Conservation (phyloP, 495 filamentous ascomycete species). For the Mycothermus thermophilus region DNA sequence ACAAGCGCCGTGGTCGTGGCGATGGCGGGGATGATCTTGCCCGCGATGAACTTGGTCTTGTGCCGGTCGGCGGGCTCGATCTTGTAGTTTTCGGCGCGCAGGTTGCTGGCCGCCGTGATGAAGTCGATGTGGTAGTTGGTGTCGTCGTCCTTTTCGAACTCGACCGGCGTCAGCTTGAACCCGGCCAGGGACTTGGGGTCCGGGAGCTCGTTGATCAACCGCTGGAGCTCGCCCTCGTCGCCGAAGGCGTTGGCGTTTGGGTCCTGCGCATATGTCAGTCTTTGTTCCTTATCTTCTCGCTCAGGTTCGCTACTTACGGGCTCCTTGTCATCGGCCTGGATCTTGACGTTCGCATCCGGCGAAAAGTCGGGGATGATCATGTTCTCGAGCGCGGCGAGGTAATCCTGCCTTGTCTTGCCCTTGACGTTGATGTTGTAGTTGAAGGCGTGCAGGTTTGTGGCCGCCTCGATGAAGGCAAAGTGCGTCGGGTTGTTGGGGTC, state of each 20-base stretch:
- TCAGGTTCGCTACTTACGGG: conserved; percentile 37
- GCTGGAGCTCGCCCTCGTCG: conserved; percentile 58
- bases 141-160: conserved; percentile 99
- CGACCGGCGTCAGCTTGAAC: conserved; percentile 78
- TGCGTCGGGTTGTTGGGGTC: conserved; percentile 73
- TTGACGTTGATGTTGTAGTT: conserved; percentile 92
- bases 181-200: conserved; percentile 65
- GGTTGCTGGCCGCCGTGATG: conserved; percentile 92
- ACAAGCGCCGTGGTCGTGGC: conserved; percentile 94
- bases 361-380: conserved; percentile 97
- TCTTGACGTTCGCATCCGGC: conserved; percentile 84
- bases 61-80: conserved; percentile 84
- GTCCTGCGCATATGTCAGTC: conserved; percentile 35
- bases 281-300: not conserved
- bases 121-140: conserved; percentile 98
- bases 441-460: conserved; percentile 87
- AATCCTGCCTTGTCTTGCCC: conserved; percentile 50
- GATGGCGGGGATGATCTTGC: conserved; percentile 98
- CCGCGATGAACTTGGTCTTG: conserved; percentile 98
- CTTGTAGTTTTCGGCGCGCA: conserved; percentile 94
- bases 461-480: conserved; percentile 72
- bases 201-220: conserved; percentile 55
- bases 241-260: conserved; percentile 63
- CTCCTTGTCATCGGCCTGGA: conserved; percentile 91
- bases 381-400: conserved; percentile 63